Evolutionary conservation across 257 asterid genomes (phyloP).

Genomic region (Scutellaria minor): DNA sequence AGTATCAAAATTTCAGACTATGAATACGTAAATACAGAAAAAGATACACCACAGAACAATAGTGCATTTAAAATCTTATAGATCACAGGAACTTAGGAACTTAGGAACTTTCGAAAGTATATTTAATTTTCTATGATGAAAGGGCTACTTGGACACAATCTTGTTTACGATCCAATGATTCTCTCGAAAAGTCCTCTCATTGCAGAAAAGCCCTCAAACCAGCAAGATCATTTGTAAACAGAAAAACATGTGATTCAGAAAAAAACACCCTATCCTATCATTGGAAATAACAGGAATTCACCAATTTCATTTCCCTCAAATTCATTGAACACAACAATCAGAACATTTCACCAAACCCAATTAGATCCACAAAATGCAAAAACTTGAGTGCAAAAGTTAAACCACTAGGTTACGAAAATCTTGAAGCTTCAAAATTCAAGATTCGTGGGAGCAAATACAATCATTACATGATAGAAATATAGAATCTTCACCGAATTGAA

Average conservation of each 20-base stretch:
- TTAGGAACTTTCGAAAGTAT: conserved; percentile 12
- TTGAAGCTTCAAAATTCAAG: conserved; percentile 23
- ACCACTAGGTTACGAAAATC: conserved; percentile 9
- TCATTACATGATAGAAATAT: background rate
- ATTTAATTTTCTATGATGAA: background rate
- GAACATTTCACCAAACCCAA: conserved; percentile 8
- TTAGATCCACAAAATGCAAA: conserved; percentile 40
- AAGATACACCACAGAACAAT: background rate
- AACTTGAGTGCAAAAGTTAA: background rate
- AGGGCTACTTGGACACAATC: background rate
- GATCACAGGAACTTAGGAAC: conserved; percentile 3
- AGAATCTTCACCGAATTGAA: conserved; percentile 27
- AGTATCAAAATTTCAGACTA: background rate
- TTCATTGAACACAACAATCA: background rate
- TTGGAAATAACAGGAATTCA: background rate
- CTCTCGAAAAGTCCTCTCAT: background rate
- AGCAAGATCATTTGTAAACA: background rate
- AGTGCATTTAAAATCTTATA: background rate
- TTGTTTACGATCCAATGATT: conserved; percentile 14
- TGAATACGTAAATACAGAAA: background rate
- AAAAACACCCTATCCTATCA: background rate
- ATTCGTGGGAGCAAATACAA: conserved; percentile 15
- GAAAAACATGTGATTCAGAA: background rate
- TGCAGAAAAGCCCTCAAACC: background rate
- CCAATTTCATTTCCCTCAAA: conserved; percentile 13